Percentiles rank a stretch among this genome's conserved stretches.
These are phyloP conservation scores for Alternaria tenuissima DNA, from an alignment of 2,329 filamentous ascomycete genomes.

Conservation along the genomic window DNA sequence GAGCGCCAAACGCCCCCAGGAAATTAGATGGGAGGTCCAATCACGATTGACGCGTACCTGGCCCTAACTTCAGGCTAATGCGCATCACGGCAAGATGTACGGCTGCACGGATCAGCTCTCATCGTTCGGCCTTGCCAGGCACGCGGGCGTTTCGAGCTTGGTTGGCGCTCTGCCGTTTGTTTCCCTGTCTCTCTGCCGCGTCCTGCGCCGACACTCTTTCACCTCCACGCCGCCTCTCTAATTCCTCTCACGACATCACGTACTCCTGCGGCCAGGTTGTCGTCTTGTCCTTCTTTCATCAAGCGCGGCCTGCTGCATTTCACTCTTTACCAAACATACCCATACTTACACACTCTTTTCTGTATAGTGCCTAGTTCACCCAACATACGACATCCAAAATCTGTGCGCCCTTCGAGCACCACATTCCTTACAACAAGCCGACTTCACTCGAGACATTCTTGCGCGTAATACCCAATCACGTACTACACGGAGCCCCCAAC, in stretches of 20 bases:
- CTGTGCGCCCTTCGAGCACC: slow-evolving; percentile 21
- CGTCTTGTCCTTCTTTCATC: slow-evolving; percentile 51
- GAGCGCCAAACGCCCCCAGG: slow-evolving; percentile 30
- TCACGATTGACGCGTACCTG: slow-evolving; percentile 39
- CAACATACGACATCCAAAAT: slow-evolving; percentile 35
- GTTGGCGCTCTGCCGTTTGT: slow-evolving; percentile 25
- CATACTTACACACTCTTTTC: slow-evolving; percentile 42
- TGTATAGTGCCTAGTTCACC: slow-evolving; percentile 41
- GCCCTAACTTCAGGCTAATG: slow-evolving; percentile 27
- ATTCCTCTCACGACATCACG: slow-evolving; percentile 25
- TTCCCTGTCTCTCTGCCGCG: slow-evolving; percentile 23
- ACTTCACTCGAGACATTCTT: slow-evolving; percentile 23
- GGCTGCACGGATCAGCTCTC: slow-evolving; percentile 25
- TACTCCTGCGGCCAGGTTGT: slow-evolving; percentile 49
- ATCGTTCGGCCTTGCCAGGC: slow-evolving; percentile 23
- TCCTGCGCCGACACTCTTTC: slow-evolving; percentile 17
- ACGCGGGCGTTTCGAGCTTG: slow-evolving; percentile 34
- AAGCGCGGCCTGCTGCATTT: slow-evolving; percentile 46
- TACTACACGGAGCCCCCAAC: slow-evolving; percentile 8
- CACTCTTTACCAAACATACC: slow-evolving; percentile 40
- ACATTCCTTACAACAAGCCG: slow-evolving; percentile 42
- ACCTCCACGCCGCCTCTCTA: slow-evolving; percentile 28
- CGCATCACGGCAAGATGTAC: slow-evolving; percentile 32
- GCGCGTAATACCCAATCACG: slow-evolving; percentile 36
- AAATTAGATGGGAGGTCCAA: slow-evolving; percentile 42